Percentiles rank a stretch among this genome's conserved stretches.
Evolutionary conservation across 1,284 basidiomycete genomes (phyloP).

Genomic region (Naganishia sp.): DNA sequence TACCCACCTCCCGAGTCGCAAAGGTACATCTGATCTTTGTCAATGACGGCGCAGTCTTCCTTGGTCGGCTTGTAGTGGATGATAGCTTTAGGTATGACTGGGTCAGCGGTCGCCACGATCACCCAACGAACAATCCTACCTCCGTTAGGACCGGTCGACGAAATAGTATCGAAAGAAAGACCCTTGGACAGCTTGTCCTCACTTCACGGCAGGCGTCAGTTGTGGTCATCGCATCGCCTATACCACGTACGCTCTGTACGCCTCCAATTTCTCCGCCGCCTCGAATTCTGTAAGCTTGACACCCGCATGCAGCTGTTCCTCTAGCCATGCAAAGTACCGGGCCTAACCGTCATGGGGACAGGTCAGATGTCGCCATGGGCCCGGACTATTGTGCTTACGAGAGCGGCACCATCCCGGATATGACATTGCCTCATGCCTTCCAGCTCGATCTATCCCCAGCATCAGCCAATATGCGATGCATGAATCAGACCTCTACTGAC

Average conservation of each 20-base stretch:
- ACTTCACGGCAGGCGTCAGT: slow-evolving; percentile 52
- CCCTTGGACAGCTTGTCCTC: slow-evolving; percentile 79
- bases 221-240: too few species aligned
- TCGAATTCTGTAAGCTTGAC: slow-evolving; percentile 75
- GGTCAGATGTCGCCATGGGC: neutral
- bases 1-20: slow-evolving; percentile 84
- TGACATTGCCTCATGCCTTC: slow-evolving; percentile 88
- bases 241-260: slow-evolving; percentile 70
- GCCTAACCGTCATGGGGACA: slow-evolving; percentile 46
- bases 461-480: neutral
- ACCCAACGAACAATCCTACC: slow-evolving; percentile 58
- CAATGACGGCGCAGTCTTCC: slow-evolving; percentile 71
- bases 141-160: slow-evolving; percentile 81
- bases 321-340: slow-evolving; percentile 92
- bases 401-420: slow-evolving; percentile 84
- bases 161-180: slow-evolving; percentile 89
- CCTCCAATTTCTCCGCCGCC: slow-evolving; percentile 75
- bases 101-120: neutral
- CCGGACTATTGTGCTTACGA: slow-evolving; percentile 55
- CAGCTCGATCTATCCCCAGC: slow-evolving; percentile 62
- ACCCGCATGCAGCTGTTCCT: slow-evolving; percentile 71
- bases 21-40: slow-evolving; percentile 81
- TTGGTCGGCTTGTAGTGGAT: slow-evolving; percentile 89
- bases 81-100: slow-evolving; percentile 62
- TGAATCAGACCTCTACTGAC: slow-evolving; percentile 37